These are phyloP conservation scores for Pisolithus microcarpus DNA, from an alignment of 768 basidiomycete species.

Conservation along the genomic window DNA sequence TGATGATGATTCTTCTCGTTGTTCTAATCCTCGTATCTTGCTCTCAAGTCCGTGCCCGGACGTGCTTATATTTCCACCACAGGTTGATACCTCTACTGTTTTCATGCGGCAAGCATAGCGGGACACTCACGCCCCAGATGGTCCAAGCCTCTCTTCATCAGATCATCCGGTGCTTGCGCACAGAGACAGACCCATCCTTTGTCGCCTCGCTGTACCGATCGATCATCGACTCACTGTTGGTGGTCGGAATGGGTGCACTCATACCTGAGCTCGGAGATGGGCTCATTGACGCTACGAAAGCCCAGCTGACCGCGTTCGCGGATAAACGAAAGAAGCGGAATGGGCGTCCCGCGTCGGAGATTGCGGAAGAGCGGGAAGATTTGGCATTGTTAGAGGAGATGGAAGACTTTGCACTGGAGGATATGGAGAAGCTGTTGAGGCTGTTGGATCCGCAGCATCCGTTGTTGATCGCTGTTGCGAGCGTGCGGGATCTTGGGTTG, in stretches of 20 bases:
- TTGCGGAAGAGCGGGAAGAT: conserved; percentile 58
- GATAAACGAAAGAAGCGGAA: conserved; percentile 57
- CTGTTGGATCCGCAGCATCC: conserved; percentile 53
- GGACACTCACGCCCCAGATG: conserved; percentile 61
- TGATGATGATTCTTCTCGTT: conserved; percentile 2
- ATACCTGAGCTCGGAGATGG: conserved; percentile 46
- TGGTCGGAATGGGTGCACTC: conserved; percentile 51
- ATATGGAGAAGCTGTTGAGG: conserved; percentile 60
- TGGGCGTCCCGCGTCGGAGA: conserved; percentile 25
- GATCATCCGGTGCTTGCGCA: conserved; percentile 52
- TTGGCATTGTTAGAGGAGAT: conserved; percentile 70
- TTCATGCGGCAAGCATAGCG: conserved; percentile 57
- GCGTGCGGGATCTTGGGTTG: conserved; percentile 64
- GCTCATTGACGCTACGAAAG: conserved; percentile 62
- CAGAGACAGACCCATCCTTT: conserved; percentile 72
- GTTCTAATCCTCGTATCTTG: background rate
- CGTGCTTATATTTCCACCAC: background rate
- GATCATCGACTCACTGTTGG: conserved; percentile 52
- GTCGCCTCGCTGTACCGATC: conserved; percentile 71
- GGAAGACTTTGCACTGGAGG: conserved; percentile 76
- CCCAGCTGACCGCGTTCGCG: conserved; percentile 61
- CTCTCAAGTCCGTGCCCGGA: background rate
- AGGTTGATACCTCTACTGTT: conserved; percentile 72
- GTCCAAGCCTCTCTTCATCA: conserved; percentile 61
- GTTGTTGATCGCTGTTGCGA: conserved; percentile 61